Evolutionary conservation across 1,284 basidiomycete genomes (phyloP).

Genomic region (Apiotrichum veenhuisii): DNA sequence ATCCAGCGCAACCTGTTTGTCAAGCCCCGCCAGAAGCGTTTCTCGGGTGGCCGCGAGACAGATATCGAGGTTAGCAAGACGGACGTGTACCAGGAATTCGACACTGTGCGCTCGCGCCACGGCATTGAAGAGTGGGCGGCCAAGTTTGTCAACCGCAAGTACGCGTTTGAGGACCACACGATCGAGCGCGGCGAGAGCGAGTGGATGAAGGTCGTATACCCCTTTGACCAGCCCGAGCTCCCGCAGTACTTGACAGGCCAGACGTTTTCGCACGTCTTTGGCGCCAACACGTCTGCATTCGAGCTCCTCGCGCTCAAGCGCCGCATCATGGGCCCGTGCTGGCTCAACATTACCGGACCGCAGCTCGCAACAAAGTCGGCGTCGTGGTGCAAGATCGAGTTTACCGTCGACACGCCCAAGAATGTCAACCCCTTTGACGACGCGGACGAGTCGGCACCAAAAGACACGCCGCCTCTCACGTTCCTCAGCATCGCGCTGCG

Average conservation of each 20-base stretch:
- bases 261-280: constrained; percentile 83
- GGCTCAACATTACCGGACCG: constrained; percentile 79
- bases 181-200: constrained; percentile 74
- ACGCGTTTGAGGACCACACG: constrained; percentile 84
- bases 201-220: constrained; percentile 91
- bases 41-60: constrained; percentile 63
- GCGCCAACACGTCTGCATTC: constrained; percentile 89
- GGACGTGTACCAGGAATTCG: constrained; percentile 83
- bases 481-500: constrained; percentile 83
- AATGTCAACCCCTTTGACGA: constrained; percentile 80
- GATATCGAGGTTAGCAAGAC: constrained; percentile 65
- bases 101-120: constrained; percentile 66
- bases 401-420: constrained; percentile 78
- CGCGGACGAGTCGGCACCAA: constrained; percentile 66
- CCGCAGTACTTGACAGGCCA: constrained; percentile 70
- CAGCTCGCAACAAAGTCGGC: constrained; percentile 71
- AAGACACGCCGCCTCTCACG: constrained; percentile 82
- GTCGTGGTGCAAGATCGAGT: constrained; percentile 94
- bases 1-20: constrained; percentile 91
- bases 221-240: constrained; percentile 68
- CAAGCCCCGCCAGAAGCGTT: constrained; percentile 68
- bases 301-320: constrained; percentile 93
- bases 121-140: constrained; percentile 74
- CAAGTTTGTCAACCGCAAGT: constrained; percentile 84
- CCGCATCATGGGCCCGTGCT: constrained; percentile 98